Evolutionary conservation across 2,329 filamentous ascomycete genomes (phyloP).

Genomic region (Purpureocillium takamizusanense): DNA sequence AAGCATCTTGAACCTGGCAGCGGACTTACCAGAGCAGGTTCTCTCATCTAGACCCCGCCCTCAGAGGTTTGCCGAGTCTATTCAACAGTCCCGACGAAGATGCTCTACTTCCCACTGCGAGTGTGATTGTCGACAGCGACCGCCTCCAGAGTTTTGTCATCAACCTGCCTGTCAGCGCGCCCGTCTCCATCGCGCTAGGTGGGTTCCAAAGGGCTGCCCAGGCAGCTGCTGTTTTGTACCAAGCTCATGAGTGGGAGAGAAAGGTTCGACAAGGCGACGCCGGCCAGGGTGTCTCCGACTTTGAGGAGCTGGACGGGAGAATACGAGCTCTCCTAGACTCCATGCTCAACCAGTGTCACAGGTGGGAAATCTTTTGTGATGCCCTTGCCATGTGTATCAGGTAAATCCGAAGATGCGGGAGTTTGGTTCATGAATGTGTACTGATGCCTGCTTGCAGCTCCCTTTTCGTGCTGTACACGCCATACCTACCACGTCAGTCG

Average conservation of each 20-base stretch:
- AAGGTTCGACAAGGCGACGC: not conserved
- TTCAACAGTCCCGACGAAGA: not conserved
- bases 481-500: too few species aligned
- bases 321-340: not conserved
- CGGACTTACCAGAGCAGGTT: too few species aligned
- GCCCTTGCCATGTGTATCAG: not conserved
- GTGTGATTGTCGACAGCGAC: not conserved
- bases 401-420: too few species aligned
- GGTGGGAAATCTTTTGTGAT: conserved; percentile 1
- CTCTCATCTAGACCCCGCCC: too few species aligned
- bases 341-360: not conserved
- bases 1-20: too few species aligned
- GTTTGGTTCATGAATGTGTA: too few species aligned
- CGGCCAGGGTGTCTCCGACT: not conserved
- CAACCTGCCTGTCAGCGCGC: not conserved
- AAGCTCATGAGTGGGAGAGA: not conserved
- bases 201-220: not conserved
- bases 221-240: not conserved
- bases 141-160: not conserved
- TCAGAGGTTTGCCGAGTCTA: too few species aligned
- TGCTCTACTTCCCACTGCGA: not conserved
- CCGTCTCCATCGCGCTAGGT: not conserved
- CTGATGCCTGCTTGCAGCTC: too few species aligned
- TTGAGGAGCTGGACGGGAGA: not conserved
- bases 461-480: too few species aligned